Evolutionary conservation across 208 protist genomes (phyloP), one percentile per base, ranked within the genome.

Genomic region (Crithidia mellificae): DNA sequence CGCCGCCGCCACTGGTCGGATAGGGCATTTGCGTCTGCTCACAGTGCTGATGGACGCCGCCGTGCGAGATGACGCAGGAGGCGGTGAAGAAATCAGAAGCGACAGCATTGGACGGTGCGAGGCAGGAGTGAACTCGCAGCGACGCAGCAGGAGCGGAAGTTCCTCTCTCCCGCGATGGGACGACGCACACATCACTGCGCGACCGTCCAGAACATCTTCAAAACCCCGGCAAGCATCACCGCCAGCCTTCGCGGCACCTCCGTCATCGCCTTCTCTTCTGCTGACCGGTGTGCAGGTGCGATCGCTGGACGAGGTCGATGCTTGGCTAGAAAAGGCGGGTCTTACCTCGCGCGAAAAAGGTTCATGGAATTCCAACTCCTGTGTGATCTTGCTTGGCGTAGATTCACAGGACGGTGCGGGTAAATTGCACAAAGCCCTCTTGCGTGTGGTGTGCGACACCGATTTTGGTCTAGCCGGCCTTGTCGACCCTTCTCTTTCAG

Each of bases 391-490:
- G 8, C 7, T 76, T 2, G 56, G 56, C 11, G 70, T 76, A 34
- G 47, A 66, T 32, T 56, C 47, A 15, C 55, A 70, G 49, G 70
- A 69, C 36, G 70, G 47, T 2, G 51, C 47, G 12, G 70, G 70
- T 6, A 56, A 39, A 9, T 43, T 76, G 30, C 70, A 70, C 63
- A 50, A 47, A 39, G 41, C 62, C 3, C 63, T 76, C 5, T 29
- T 76, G 22, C 70, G 70, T 19, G 53, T 76, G 15, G 30, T 76
- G 11, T 12, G 39, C 56, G 70, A 76, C 15, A 17, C 25, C 30
- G 50, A 43, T 6, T 74, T 67, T 19, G 30, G 50, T n/a, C 2
- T n/a, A n/a, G n/a, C n/a, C n/a, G n/a, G n/a, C n/a, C n/a, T n/a
- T n/a, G n/a, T n/a, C n/a, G n/a, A n/a, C n/a, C n/a, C n/a, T n/a